phyloP scores from a whole-genome alignment of 768 basidiomycete genomes.

The Suillus paluster region DNA sequence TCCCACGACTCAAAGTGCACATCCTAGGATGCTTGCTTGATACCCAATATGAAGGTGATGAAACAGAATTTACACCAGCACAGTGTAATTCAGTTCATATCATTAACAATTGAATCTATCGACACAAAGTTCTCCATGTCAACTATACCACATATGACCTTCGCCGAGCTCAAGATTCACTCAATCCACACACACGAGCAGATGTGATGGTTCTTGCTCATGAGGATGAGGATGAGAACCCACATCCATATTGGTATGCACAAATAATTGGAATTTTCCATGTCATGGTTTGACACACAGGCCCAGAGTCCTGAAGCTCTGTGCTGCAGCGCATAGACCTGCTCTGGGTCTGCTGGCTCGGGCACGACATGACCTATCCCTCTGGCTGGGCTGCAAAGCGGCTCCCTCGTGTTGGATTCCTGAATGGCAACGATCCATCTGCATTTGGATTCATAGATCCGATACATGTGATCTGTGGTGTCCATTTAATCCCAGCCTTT shows the following conservation, averaged over 20 bases:
- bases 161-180: slow-evolving; percentile 36
- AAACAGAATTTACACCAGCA: slow-evolving; percentile 17
- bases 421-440: slow-evolving; percentile 26
- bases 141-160: slow-evolving; percentile 37
- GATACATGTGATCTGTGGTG: slow-evolving; percentile 38
- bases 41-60: slow-evolving; percentile 30
- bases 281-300: too few species aligned
- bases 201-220: too few species aligned
- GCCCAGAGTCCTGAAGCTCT: not conserved
- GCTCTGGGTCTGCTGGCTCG: slow-evolving; percentile 47
- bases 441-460: slow-evolving; percentile 55
- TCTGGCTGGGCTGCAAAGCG: slow-evolving; percentile 32
- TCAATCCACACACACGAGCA: slow-evolving; percentile 41
- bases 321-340: slow-evolving; percentile 36
- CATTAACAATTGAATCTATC: slow-evolving; percentile 27
- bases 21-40: slow-evolving; percentile 16
- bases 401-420: slow-evolving; percentile 46
- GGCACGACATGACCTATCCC: slow-evolving; percentile 25
- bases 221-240: too few species aligned
- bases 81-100: slow-evolving; percentile 28
- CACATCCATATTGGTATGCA: slow-evolving; percentile 45
- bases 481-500: slow-evolving; percentile 50
- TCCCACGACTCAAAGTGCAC: slow-evolving; percentile 22
- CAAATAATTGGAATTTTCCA: too few species aligned
- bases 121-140: too few species aligned